A percentile compares a stretch with the other conserved stretches of the same genome.
Evolutionary conservation across 441 rosid genomes (phyloP).

Genomic region (Gossypium davidsonii): DNA sequence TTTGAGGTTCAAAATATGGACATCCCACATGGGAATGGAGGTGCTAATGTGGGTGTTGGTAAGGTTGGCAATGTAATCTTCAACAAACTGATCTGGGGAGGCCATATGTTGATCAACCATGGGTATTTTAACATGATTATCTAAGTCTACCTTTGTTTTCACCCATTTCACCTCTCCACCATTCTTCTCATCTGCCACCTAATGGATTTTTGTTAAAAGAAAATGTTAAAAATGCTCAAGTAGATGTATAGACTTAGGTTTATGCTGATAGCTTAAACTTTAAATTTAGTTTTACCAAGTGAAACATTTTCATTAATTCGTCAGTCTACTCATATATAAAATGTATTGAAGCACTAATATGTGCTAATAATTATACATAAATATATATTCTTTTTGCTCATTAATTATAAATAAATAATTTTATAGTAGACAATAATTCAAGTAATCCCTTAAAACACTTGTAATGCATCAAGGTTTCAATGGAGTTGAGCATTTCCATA

Average conservation of each 20-base stretch:
- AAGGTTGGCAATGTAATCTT: slow-evolving; percentile 20
- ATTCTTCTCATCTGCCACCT: slow-evolving; percentile 21
- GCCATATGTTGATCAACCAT: background rate
- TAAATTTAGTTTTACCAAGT: background rate
- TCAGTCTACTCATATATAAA: too few relatives aligned
- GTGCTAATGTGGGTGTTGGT: slow-evolving; percentile 9
- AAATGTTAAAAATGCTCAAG: background rate
- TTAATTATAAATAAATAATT: too few relatives aligned
- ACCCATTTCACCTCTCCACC: slow-evolving; percentile 21
- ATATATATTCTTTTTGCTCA: too few relatives aligned
- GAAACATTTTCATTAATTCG: too few relatives aligned
- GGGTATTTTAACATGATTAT: slow-evolving; percentile 20
- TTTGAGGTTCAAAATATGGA: slow-evolving; percentile 25
- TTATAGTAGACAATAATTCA: too few relatives aligned
- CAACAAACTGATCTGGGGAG: slow-evolving; percentile 17
- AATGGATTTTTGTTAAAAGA: background rate
- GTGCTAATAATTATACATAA: too few relatives aligned
- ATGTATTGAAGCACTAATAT: too few relatives aligned
- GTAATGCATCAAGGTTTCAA: too few relatives aligned
- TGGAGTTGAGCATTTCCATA: too few relatives aligned
- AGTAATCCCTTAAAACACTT: too few relatives aligned
- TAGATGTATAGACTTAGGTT: background rate
- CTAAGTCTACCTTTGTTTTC: slow-evolving; percentile 21
- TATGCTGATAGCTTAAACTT: background rate
- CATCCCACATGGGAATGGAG: slow-evolving; percentile 30